Evolutionary conservation across 305 asterid genomes (phyloP), one percentile per base, ranked within the genome.

Genomic region (Caryopteris hybrid): DNA sequence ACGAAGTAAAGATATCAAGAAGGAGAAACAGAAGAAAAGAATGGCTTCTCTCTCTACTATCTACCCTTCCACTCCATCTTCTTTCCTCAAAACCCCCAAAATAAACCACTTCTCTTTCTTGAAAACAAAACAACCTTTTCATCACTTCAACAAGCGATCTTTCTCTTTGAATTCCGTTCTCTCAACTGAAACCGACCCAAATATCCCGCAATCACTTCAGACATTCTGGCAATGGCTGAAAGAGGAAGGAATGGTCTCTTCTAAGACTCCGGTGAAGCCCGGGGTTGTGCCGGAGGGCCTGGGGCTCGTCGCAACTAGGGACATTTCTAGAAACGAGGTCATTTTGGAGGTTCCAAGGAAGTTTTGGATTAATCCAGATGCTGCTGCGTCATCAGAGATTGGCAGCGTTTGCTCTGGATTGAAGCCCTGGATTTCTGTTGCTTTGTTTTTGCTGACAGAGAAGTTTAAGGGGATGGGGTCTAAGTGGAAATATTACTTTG

Each of bases 151-250:
- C 39, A 80, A 71, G 75, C 83, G 64, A 58, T 54, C 89, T 10
- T 12, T 80, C 61, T 71, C 78, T 43, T 11, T 81, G 45, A 78
- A 64, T 54, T 73, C 88, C 47, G 58, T 69, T 39, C 81, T 81
- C 43, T 55, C 89, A 14, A 71, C 79, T 31, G 79, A 84, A 65
- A 56, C 77, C 1, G 92, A 81, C 77, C 78, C 84, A 17, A 68
- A 82, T 46, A 68, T 89, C 73, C 91, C 99, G 2, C 68, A 76
- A 45, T 53, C 80, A 18, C 88, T 91, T 1, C 74, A 86, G 58
- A 87, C 81, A 54, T 91, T 91, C 73, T 94, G 99, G 99, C 81
- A 87, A 59, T 94, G 99, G 99, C 85, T 91, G 21, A 75, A 73
- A 61, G 90, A 94, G 10, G 98, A 94, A 80, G 95, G 93, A 3